Percentiles rank a stretch among this genome's conserved stretches.
Evolutionary conservation across 352 stramenopile species (phyloP).

Genomic region (Phytophthora crassamura): DNA sequence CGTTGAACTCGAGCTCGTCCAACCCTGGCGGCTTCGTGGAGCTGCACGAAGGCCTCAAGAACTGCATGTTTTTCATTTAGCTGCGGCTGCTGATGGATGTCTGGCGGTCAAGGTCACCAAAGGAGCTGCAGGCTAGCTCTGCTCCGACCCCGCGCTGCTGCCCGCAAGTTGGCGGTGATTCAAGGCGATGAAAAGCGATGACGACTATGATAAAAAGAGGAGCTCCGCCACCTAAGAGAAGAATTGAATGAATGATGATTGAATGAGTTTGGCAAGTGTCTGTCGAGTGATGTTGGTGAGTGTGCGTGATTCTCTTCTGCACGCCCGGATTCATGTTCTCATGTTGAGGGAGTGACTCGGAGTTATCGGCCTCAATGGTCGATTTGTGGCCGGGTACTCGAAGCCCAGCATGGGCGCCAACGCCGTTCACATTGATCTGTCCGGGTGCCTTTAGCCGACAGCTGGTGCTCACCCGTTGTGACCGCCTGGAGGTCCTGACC

Average conservation of each 20-base stretch:
- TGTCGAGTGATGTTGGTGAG: slow-evolving; percentile 20
- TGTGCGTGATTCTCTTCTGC: neutral
- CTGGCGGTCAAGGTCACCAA: too few relatives aligned
- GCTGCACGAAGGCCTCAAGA: too few relatives aligned
- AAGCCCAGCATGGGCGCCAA: too few relatives aligned
- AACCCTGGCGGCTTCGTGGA: slow-evolving; percentile 2
- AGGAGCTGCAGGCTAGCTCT: neutral
- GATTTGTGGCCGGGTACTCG: too few relatives aligned
- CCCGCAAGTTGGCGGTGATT: slow-evolving; percentile 14
- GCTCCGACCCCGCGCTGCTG: slow-evolving; percentile 8
- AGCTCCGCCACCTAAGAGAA: slow-evolving; percentile 18
- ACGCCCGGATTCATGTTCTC: slow-evolving; percentile 15
- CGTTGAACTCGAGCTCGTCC: too few relatives aligned
- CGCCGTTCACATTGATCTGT: too few relatives aligned
- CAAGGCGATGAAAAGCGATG: slow-evolving; percentile 18
- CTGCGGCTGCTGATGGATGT: too few relatives aligned
- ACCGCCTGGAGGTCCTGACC: too few relatives aligned
- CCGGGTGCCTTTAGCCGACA: too few relatives aligned
- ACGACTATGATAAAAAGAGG: slow-evolving; percentile 9
- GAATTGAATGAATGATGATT: slow-evolving; percentile 27
- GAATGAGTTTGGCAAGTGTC: neutral
- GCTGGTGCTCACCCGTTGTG: too few relatives aligned
- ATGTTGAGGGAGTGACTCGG: slow-evolving; percentile 44
- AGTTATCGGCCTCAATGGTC: too few relatives aligned
- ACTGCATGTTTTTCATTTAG: too few relatives aligned